phyloP scores from a whole-genome alignment of 768 basidiomycete genomes.

The Psilocybe azurescens region DNA sequence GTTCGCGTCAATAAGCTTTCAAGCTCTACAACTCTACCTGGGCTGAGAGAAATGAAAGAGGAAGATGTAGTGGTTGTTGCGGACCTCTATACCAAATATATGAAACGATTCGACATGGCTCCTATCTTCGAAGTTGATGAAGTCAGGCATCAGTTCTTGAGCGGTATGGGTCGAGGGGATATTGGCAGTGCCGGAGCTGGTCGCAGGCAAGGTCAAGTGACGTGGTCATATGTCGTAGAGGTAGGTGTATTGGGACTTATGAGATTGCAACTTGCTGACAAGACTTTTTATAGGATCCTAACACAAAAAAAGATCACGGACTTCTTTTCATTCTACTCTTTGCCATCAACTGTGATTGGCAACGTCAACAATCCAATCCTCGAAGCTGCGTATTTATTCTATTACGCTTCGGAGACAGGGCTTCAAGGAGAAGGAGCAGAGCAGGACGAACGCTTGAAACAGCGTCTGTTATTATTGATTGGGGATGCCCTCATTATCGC shows the following conservation, averaged over 20 bases:
- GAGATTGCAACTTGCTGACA: neutral
- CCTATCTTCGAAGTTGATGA: constrained; percentile 81
- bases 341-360: constrained; percentile 92
- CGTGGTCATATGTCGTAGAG: constrained; percentile 97
- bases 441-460: constrained; percentile 65
- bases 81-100: constrained; percentile 75
- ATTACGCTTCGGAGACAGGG: constrained; percentile 87
- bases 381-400: constrained; percentile 94
- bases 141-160: constrained; percentile 84
- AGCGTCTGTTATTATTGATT: constrained; percentile 72
- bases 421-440: constrained; percentile 59
- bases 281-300: constrained; percentile 63
- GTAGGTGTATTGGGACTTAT: constrained; percentile 42
- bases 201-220: constrained; percentile 80
- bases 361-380: constrained; percentile 72
- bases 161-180: constrained; percentile 73
- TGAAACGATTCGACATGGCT: constrained; percentile 85
- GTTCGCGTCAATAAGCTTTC: constrained; percentile 77
- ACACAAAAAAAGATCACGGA: constrained; percentile 89
- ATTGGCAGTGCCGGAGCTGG: constrained; percentile 52
- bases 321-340: constrained; percentile 95
- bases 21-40: constrained; percentile 51
- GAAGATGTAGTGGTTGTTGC: constrained; percentile 74
- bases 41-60: constrained; percentile 89
- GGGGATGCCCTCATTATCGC: constrained; percentile 85